Evolutionary conservation across 2,329 filamentous ascomycete genomes (phyloP), one percentile per base, ranked within the genome.

Genomic region (Exophiala viscosa): DNA sequence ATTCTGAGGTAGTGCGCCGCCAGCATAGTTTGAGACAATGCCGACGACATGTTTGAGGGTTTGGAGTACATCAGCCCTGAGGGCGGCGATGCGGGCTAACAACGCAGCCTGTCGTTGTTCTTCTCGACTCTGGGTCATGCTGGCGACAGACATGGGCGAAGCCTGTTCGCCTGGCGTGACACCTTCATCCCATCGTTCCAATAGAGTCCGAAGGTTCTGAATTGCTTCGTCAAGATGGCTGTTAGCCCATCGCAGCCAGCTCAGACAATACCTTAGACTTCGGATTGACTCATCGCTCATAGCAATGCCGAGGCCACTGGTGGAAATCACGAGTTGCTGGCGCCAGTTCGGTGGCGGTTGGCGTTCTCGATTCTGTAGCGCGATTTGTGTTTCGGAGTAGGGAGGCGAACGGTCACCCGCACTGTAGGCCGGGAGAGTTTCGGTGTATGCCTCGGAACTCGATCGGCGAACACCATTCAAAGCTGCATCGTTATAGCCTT

Each of bases 1-100:
- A 60, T 96, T 96, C 49, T 93, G 88, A 0, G 93, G 92, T 2
- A 99, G 75, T 0, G 91, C 89, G 35, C 90, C 89, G n/a, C 91
- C 91, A 0, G 91, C 88, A 63, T 96, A 95, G 61, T 86, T 89
- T 50, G 88, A 95, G 0, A 99, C 89, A 5, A 87, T 86, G 57
- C 88, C 83, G 35, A 95, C 88, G 28, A 91, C 88, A 48, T 85
- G 83, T 60, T 91, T 88, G 10, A 97, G 77, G 0, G 85, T 87
- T 62, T 86, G 85, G 58, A 96, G 80, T 2, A 93, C 82, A 52
- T 91, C 87, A 4, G 76, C 75, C 62, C 84, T 84, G 41, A 90
- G 74, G 1, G 75, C 77, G 10, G 85, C 82, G 42, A 96, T 88
- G 49, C 79, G 79, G 43, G 82, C 71, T 48, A 70, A 61, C 52